Percentiles rank a stretch among this genome's conserved stretches.
Conservation (phyloP, 1,284 basidiomycete species). For the Athelia psychrophila region DNA sequence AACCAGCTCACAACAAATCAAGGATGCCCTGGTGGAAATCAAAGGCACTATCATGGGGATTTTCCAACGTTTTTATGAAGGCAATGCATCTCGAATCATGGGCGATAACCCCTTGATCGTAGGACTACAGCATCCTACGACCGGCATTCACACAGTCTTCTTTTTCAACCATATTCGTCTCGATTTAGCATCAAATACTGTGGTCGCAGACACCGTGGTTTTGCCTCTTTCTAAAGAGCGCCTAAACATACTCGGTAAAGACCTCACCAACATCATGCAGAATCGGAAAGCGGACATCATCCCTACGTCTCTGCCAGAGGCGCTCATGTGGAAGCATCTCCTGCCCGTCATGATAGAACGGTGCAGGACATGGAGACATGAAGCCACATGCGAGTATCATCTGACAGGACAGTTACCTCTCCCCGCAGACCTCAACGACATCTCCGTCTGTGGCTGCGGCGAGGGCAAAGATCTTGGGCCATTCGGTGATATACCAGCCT, state of each 20-base stretch:
- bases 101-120: not conserved
- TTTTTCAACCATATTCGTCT: constrained; percentile 23
- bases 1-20: too few relatives aligned
- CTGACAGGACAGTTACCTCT: constrained; percentile 21
- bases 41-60: constrained; percentile 25
- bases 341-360: constrained; percentile 35
- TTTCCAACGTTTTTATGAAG: constrained; percentile 16
- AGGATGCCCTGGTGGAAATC: constrained; percentile 21
- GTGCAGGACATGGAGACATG: constrained; percentile 35
- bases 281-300: not conserved
- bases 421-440: constrained; percentile 17
- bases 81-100: too few relatives aligned
- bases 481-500: constrained; percentile 21
- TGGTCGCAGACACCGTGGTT: constrained; percentile 30
- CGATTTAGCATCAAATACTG: constrained; percentile 26
- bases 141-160: constrained; percentile 22
- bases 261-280: constrained; percentile 5
- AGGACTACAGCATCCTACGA: constrained; percentile 12
- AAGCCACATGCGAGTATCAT: constrained; percentile 28
- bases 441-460: constrained; percentile 35
- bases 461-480: constrained; percentile 28
- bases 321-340: constrained; percentile 27
- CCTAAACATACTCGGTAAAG: constrained; percentile 5
- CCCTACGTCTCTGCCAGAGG: constrained; percentile 19
- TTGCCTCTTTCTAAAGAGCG: constrained; percentile 17